Evolutionary conservation across 768 basidiomycete species (phyloP).

Genomic region (Suillus hirtellus): DNA sequence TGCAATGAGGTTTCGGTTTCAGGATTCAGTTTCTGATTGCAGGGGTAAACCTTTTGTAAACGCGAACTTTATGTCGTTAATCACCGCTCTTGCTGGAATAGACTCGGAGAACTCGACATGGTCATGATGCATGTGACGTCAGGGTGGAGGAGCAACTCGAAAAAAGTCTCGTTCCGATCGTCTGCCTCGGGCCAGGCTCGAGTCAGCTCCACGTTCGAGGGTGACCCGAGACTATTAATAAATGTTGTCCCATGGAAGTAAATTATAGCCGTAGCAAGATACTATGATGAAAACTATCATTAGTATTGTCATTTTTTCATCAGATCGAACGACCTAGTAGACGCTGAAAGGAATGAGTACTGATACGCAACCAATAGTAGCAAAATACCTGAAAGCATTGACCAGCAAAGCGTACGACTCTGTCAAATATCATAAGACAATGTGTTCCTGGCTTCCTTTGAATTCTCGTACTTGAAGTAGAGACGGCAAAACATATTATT

Average conservation of each 20-base stretch:
- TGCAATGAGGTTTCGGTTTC: not conserved
- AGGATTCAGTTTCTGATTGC: not conserved
- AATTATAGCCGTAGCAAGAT: not conserved
- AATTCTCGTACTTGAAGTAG: no score
- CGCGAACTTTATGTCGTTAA: not conserved
- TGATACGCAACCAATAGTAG: not conserved
- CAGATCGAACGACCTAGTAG: not conserved
- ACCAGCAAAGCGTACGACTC: not conserved
- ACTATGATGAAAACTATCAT: not conserved
- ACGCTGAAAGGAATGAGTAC: not conserved
- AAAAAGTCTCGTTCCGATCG: not conserved
- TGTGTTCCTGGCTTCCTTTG: not conserved
- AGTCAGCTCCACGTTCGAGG: not conserved
- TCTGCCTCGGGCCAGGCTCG: not conserved
- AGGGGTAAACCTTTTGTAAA: not conserved
- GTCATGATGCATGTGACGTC: not conserved
- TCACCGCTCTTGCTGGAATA: not conserved
- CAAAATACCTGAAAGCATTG: not conserved
- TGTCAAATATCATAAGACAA: no score
- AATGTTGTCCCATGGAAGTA: not conserved
- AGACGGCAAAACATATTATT: no score
- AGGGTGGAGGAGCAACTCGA: not conserved
- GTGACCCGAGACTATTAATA: not conserved
- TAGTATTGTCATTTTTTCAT: not conserved
- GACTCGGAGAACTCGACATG: not conserved